These are phyloP conservation scores for Volvariella volvacea DNA, from an alignment of 1,284 basidiomycete species.

Conservation along the genomic window DNA sequence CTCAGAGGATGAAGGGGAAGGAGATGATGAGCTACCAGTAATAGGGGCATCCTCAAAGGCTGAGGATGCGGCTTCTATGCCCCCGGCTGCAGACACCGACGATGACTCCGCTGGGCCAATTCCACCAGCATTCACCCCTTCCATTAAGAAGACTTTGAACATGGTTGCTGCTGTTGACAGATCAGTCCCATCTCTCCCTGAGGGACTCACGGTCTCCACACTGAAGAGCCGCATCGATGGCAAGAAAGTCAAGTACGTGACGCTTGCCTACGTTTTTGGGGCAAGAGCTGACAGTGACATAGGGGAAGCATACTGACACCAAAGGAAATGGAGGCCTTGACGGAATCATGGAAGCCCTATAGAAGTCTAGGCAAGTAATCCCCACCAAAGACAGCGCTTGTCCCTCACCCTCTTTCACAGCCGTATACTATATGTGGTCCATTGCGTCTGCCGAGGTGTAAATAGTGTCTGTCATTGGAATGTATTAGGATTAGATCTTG, in stretches of 20 bases:
- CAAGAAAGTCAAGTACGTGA: slow-evolving; percentile 75
- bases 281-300: slow-evolving; percentile 6
- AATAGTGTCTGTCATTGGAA: slow-evolving; percentile 4
- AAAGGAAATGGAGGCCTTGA: slow-evolving; percentile 76
- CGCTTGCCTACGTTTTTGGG: background rate
- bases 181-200: slow-evolving; percentile 41
- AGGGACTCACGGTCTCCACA: slow-evolving; percentile 51
- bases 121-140: slow-evolving; percentile 62
- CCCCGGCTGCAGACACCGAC: slow-evolving; percentile 15
- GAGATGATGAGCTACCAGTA: slow-evolving; percentile 1
- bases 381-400: too few relatives aligned
- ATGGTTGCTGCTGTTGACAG: slow-evolving; percentile 18
- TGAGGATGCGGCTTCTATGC: slow-evolving; percentile 20
- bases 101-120: slow-evolving; percentile 25
- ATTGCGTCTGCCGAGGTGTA: slow-evolving; percentile 31
- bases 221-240: slow-evolving; percentile 64
- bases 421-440: slow-evolving; percentile 60
- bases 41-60: background rate
- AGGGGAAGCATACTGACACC: slow-evolving; percentile 78
- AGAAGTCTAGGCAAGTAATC: slow-evolving; percentile 69
- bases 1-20: slow-evolving; percentile 12
- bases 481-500: too few relatives aligned
- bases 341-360: slow-evolving; percentile 75
- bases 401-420: too few relatives aligned
- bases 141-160: slow-evolving; percentile 48